A percentile compares a stretch with the other conserved stretches of the same genome.
These are phyloP conservation scores for Trichosporon faecale DNA, from an alignment of 1,284 basidiomycete species.

Conservation along the genomic window DNA sequence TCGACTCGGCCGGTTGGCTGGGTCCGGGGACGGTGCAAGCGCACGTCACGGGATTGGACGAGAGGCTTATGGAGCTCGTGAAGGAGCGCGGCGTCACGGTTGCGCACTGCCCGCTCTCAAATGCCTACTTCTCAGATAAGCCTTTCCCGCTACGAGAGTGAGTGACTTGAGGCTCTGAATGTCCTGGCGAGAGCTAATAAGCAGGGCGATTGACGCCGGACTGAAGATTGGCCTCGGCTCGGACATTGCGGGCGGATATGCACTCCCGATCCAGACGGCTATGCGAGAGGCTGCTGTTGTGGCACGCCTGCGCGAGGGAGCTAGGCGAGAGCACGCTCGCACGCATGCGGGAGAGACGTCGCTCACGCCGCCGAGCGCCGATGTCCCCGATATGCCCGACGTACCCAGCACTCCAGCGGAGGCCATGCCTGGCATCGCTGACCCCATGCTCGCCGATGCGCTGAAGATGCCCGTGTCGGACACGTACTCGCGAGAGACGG, in stretches of 20 bases:
- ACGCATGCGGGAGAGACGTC: conserved; percentile 16
- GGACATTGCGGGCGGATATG: conserved; percentile 82
- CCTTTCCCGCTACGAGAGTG: conserved; percentile 68
- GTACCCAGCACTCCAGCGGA: not conserved
- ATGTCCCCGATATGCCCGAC: not conserved
- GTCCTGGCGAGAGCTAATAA: not conserved
- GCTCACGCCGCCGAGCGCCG: not conserved
- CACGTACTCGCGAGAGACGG: not conserved
- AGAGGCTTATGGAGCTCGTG: conserved; percentile 59
- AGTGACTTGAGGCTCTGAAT: not conserved
- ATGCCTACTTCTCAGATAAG: conserved; percentile 73
- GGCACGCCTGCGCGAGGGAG: conserved; percentile 68
- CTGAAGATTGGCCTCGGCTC: conserved; percentile 73
- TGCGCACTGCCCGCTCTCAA: conserved; percentile 80
- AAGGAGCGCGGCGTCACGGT: conserved; percentile 60
- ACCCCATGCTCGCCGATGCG: not conserved
- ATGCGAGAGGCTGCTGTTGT: conserved; percentile 74
- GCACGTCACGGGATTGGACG: conserved; percentile 72
- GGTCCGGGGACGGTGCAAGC: conserved; percentile 69
- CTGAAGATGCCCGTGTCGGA: not conserved
- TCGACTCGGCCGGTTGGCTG: conserved; percentile 60
- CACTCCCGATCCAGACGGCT: conserved; percentile 66
- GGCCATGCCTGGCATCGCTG: not conserved
- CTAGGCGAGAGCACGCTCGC: conserved; percentile 44
- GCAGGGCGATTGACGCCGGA: conserved; percentile 58